A percentile compares a stretch with the other conserved stretches of the same genome.
These are phyloP conservation scores for Wickerhamiella domercqiae DNA, from an alignment of 805 yeast genomes.

Conservation along the genomic window DNA sequence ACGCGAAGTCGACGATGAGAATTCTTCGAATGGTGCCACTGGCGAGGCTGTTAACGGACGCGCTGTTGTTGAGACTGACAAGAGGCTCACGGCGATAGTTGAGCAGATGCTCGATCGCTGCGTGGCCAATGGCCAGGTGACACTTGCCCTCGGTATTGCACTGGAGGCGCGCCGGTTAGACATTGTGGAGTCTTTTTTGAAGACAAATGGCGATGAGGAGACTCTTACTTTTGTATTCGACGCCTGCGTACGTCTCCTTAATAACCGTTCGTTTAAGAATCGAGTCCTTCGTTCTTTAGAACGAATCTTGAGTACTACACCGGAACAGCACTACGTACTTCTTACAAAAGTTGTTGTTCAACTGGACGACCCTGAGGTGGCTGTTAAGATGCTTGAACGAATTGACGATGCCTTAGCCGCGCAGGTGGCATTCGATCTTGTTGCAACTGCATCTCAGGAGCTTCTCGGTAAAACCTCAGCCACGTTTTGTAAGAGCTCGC, in stretches of 20 bases:
- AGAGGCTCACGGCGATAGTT: slow-evolving; percentile 52
- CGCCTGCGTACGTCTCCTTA: slow-evolving; percentile 46
- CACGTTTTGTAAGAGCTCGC: slow-evolving; percentile 18
- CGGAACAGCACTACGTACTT: slow-evolving; percentile 64
- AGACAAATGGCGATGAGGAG: slow-evolving; percentile 18
- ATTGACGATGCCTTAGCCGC: slow-evolving; percentile 48
- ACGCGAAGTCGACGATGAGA: slow-evolving; percentile 28
- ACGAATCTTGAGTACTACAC: slow-evolving; percentile 33
- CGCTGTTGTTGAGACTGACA: slow-evolving; percentile 28
- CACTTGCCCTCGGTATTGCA: slow-evolving; percentile 79
- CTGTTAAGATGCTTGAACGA: slow-evolving; percentile 50
- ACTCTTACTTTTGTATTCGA: slow-evolving; percentile 50
- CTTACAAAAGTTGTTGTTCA: slow-evolving; percentile 78
- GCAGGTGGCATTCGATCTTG: slow-evolving; percentile 92
- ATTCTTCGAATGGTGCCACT: slow-evolving; percentile 4
- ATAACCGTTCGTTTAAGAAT: slow-evolving; percentile 50
- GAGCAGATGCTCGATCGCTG: slow-evolving; percentile 81
- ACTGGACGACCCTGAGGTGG: slow-evolving; percentile 60
- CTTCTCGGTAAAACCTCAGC: slow-evolving; percentile 41
- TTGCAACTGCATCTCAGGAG: slow-evolving; percentile 81
- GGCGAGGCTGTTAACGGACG: slow-evolving; percentile 3
- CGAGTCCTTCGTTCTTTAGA: slow-evolving; percentile 50
- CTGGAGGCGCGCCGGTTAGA: slow-evolving; percentile 80
- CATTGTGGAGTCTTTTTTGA: slow-evolving; percentile 46
- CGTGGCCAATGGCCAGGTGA: slow-evolving; percentile 50